A percentile compares a stretch with the other conserved stretches of the same genome.
phyloP scores from a whole-genome alignment of 225 moss, liverwort and hornwort genomes.

The Ulota crispa region DNA sequence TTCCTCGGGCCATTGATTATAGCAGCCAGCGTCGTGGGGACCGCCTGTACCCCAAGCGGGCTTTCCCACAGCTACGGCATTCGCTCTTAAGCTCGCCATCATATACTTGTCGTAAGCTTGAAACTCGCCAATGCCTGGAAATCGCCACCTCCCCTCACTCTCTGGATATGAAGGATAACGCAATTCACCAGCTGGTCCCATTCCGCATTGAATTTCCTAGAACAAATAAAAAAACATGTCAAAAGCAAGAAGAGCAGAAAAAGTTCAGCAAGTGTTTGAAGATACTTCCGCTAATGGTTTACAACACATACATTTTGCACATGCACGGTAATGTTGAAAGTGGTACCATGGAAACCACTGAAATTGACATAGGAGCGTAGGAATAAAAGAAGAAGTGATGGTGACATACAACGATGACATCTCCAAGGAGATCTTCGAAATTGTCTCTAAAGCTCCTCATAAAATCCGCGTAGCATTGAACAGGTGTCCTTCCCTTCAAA shows the following conservation, averaged over 20 bases:
- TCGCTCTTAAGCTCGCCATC: slow-evolving; percentile 54
- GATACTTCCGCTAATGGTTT: background rate
- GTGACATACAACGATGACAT: slow-evolving; percentile 61
- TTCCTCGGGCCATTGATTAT: slow-evolving; percentile 70
- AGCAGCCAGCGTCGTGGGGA: slow-evolving; percentile 63
- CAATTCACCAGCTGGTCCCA: slow-evolving; percentile 84
- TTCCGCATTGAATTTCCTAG: slow-evolving; percentile 79
- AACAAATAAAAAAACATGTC: background rate
- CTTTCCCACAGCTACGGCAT: slow-evolving; percentile 45
- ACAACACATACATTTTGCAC: background rate
- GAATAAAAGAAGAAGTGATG: background rate
- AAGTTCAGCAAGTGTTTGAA: background rate
- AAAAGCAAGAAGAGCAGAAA: background rate
- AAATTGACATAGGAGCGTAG: too few species aligned
- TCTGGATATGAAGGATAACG: slow-evolving; percentile 76
- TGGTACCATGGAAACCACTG: background rate
- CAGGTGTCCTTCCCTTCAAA: slow-evolving; percentile 62
- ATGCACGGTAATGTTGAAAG: background rate
- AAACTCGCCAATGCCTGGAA: slow-evolving; percentile 78
- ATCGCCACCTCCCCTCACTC: slow-evolving; percentile 64
- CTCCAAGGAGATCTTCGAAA: slow-evolving; percentile 62
- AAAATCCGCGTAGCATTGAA: slow-evolving; percentile 74
- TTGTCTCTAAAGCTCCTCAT: slow-evolving; percentile 78
- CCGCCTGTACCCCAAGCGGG: slow-evolving; percentile 61
- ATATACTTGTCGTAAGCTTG: slow-evolving; percentile 75